A percentile compares a stretch with the other conserved stretches of the same genome.
Evolutionary conservation across 768 basidiomycete genomes (phyloP).

Genomic region (Postia placenta): DNA sequence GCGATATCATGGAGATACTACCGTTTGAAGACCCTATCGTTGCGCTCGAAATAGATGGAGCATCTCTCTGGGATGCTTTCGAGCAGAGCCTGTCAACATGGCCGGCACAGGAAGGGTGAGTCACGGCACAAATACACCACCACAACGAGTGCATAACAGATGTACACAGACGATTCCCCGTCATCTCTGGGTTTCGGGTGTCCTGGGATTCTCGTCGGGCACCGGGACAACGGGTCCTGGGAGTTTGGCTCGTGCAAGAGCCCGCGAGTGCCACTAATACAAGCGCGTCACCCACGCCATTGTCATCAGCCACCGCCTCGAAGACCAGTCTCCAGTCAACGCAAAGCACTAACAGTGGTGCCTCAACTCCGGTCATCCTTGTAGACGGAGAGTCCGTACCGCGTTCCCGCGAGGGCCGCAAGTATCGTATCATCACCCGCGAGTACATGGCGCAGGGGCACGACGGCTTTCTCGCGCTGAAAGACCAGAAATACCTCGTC

Average conservation of each 20-base stretch:
- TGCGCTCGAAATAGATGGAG: conserved; percentile 75
- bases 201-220: conserved; percentile 79
- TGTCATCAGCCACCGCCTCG: conserved; percentile 13
- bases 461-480: conserved; percentile 72
- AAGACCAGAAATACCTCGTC: conserved; percentile 60
- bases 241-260: conserved; percentile 53
- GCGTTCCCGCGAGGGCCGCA: conserved; percentile 43
- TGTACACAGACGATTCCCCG: conserved; percentile 69
- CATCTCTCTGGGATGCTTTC: conserved; percentile 71
- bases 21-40: conserved; percentile 86
- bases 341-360: not conserved
- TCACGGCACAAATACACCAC: not conserved
- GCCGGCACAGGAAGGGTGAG: conserved; percentile 88
- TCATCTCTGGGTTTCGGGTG: conserved; percentile 78
- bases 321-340: conserved; percentile 15
- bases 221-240: conserved; percentile 66
- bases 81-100: conserved; percentile 70
- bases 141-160: not conserved
- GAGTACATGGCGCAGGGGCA: conserved; percentile 83
- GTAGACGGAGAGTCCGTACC: conserved; percentile 49
- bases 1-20: conserved; percentile 83
- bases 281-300: conserved; percentile 4
- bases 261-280: conserved; percentile 13
- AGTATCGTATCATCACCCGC: conserved; percentile 78
- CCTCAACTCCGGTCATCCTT: conserved; percentile 18